phyloP scores from a whole-genome alignment of 1,284 basidiomycete species.

The Ustilago lituana region DNA sequence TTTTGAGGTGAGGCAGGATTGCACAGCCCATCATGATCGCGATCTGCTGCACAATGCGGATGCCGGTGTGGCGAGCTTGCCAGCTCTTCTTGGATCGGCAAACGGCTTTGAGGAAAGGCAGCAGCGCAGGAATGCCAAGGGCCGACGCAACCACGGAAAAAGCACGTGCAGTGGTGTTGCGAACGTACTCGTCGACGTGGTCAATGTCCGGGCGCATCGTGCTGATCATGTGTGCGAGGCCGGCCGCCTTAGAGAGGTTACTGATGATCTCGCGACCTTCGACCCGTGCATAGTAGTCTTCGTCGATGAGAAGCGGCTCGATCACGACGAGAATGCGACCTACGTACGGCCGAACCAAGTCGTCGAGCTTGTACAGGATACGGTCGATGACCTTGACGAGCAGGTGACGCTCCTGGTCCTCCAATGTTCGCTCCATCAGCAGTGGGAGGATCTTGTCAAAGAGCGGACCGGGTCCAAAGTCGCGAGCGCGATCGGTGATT shows the following conservation, averaged over 20 bases:
- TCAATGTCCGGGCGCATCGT: conserved; percentile 99
- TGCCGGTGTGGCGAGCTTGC: conserved; percentile 99
- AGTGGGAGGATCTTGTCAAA: conserved; percentile 99
- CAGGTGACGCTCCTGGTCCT: conserved; percentile 97
- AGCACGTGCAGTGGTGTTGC: conserved; percentile 97
- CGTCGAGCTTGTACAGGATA: conserved; percentile 97
- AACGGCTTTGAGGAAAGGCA: conserved; percentile 97
- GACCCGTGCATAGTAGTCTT: conserved; percentile 98
- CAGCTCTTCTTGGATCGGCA: conserved; percentile 99
- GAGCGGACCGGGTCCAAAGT: conserved; percentile 97
- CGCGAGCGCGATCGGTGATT: conserved; percentile 99
- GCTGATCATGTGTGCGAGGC: conserved; percentile 99
- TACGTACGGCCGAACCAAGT: conserved; percentile 97
- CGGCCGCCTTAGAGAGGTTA: conserved; percentile 97
- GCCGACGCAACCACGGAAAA: conserved; percentile 99
- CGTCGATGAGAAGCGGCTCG: conserved; percentile 97
- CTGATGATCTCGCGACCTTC: conserved; percentile 99
- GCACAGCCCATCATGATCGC: conserved; percentile 99
- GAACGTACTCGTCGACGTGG: conserved; percentile 98
- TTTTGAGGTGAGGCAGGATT: conserved; percentile 95
- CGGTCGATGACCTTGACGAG: conserved; percentile 99
- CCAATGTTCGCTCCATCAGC: conserved; percentile 97
- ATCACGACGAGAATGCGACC: conserved; percentile 99
- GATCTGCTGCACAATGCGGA: conserved; percentile 99
- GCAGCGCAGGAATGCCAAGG: conserved; percentile 93